Conservation (phyloP, 2,329 filamentous ascomycete genomes). For the Scortechinia acanthostroma region DNA sequence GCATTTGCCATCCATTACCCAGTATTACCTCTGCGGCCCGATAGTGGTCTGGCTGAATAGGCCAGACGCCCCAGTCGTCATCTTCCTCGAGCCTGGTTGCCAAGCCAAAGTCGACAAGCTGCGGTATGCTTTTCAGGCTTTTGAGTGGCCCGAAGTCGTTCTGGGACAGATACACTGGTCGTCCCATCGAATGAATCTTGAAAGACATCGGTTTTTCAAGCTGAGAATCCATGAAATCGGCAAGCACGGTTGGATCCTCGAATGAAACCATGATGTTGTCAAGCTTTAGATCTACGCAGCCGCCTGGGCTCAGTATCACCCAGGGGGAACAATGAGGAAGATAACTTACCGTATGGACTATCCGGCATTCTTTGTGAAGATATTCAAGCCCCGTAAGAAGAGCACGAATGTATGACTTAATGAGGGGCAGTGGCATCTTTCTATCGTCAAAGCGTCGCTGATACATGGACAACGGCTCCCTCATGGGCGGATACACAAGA, state of each 20-base stretch:
- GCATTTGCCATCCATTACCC: neutral
- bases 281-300: slow-evolving; percentile 7
- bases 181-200: slow-evolving; percentile 8
- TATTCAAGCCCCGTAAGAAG: slow-evolving; percentile 12
- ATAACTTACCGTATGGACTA: slow-evolving; percentile 13
- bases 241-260: slow-evolving; percentile 8
- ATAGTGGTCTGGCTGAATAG: slow-evolving; percentile 5
- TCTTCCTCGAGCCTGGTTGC: slow-evolving; percentile 3
- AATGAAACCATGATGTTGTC: slow-evolving; percentile 10
- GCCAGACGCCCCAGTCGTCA: slow-evolving; percentile 8
- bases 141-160: slow-evolving; percentile 7
- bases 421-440: slow-evolving; percentile 6
- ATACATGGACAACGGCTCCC: slow-evolving; percentile 8
- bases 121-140: slow-evolving; percentile 4
- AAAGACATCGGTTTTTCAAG: slow-evolving; percentile 7
- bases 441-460: slow-evolving; percentile 4
- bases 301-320: neutral
- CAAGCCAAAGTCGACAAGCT: slow-evolving; percentile 9
- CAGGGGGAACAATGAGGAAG: neutral
- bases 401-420: slow-evolving; percentile 7
- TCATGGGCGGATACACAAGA: slow-evolving; percentile 10
- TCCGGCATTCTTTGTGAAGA: slow-evolving; percentile 11
- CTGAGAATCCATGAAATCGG: slow-evolving; percentile 6
- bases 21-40: neutral
- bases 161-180: slow-evolving; percentile 8